These are phyloP conservation scores for Arachis monticola DNA, from an alignment of 331 rosid genomes.

Conservation along the genomic window DNA sequence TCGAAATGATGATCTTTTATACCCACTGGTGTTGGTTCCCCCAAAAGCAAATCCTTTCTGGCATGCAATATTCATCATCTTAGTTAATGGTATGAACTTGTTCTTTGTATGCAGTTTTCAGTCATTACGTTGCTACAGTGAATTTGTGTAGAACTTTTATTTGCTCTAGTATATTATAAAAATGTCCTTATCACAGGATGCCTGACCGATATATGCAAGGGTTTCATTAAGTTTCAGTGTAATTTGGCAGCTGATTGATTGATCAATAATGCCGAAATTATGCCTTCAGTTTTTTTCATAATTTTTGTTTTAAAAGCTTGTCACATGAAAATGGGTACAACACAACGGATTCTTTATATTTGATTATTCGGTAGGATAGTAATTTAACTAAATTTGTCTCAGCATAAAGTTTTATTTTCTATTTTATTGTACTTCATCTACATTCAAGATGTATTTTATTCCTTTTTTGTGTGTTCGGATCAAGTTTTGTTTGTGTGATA, in stretches of 20 bases:
- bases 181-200: background rate
- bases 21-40: slow-evolving; percentile 78
- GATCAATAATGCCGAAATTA: slow-evolving; percentile 1
- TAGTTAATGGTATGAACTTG: slow-evolving; percentile 84
- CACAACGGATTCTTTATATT: background rate
- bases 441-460: too few species aligned
- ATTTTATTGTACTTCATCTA: background rate
- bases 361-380: background rate
- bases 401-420: background rate
- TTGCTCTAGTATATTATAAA: slow-evolving; percentile 23
- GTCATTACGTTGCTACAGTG: slow-evolving; percentile 3
- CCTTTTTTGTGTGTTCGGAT: background rate
- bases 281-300: background rate
- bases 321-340: background rate
- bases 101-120: slow-evolving; percentile 2
- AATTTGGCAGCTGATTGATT: background rate
- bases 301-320: slow-evolving; percentile 6
- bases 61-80: slow-evolving; percentile 82
- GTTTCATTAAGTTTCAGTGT: background rate
- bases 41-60: slow-evolving; percentile 81
- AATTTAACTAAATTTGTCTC: background rate
- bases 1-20: slow-evolving; percentile 70
- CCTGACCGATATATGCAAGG: background rate
- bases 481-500: background rate
- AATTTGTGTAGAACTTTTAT: slow-evolving; percentile 17